Evolutionary conservation across 768 basidiomycete genomes (phyloP), one percentile per base, ranked within the genome.

Genomic region (Calvatia gigantea): DNA sequence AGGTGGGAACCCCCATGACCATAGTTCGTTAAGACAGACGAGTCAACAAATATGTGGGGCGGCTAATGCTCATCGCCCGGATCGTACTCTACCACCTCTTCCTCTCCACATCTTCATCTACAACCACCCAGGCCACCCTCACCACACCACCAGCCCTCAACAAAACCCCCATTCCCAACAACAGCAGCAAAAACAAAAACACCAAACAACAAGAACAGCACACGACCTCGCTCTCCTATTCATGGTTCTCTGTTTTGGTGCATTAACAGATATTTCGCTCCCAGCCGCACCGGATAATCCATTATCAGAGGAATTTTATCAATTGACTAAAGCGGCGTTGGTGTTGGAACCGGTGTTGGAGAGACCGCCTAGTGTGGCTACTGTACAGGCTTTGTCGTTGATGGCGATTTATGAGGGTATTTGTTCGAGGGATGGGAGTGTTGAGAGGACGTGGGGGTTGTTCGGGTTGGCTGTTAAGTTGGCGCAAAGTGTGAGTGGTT

Each of bases 371-470:
- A 81, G 81, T n/a, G 82, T 89, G 2, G 73, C 83, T 19, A 89
- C 86, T 0, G 78, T 89, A 6, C 87, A 89, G 66, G 76, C 84
- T 0, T 63, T 90, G 41, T 77, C 81, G 11, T 64, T 89, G 53
- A 81, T 90, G 75, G 86, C 78, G 1, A 87, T 90, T 47, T 89
- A 85, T 58, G 80, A 88, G 64, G 87, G 87, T 0, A 61, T 89
- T 35, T 78, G 78, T 58, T 81, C 82, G 4, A 80, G 81, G 27
- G 86, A 89, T 60, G 82, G 87, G 48, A 86, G 85, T 51, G 86
- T 85, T 38, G 85, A 87, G 65, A 77, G 75, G 38, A 85, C 84
- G 6, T 87, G 86, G 86, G 76, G 79, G 5, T 69, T 83, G 25
- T 82, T 87, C 67, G 85, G 86, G 8, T 63, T 88, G 44, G 80